phyloP scores from a whole-genome alignment of 257 asterid genomes.

The Coffea eugenioides region DNA sequence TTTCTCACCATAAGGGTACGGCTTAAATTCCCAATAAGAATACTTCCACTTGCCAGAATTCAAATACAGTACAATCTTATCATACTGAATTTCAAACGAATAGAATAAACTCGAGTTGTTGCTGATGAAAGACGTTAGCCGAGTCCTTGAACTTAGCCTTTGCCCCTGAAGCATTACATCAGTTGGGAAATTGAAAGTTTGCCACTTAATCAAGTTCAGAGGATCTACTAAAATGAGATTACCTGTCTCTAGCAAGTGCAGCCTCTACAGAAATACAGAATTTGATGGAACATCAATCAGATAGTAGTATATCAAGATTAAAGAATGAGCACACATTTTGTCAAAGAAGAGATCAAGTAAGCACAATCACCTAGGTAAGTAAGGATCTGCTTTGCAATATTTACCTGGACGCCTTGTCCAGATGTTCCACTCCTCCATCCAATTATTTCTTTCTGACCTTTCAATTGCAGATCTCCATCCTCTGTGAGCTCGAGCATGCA shows the following conservation, averaged over 20 bases:
- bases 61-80: constrained; percentile 54
- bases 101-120: constrained; percentile 56
- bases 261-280: constrained; percentile 50
- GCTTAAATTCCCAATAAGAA: constrained; percentile 72
- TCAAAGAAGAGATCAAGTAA: neutral
- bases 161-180: constrained; percentile 89
- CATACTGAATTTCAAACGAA: constrained; percentile 64
- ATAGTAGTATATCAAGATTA: neutral
- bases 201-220: constrained; percentile 67
- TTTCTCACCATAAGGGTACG: constrained; percentile 21
- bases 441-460: constrained; percentile 39
- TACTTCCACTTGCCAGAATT: constrained; percentile 57
- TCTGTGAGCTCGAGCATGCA: constrained; percentile 55
- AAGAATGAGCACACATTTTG: neutral
- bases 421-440: constrained; percentile 92
- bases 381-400: neutral
- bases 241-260: constrained; percentile 63
- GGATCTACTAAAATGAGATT: constrained; percentile 76
- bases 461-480: constrained; percentile 62
- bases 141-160: constrained; percentile 72
- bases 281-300: neutral
- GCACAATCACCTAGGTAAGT: neutral
- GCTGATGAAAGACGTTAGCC: constrained; percentile 65
- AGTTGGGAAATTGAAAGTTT: constrained; percentile 90
- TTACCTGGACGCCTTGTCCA: constrained; percentile 81